Conservation (phyloP, 495 filamentous ascomycete genomes). For the Tuber magnatum region DNA sequence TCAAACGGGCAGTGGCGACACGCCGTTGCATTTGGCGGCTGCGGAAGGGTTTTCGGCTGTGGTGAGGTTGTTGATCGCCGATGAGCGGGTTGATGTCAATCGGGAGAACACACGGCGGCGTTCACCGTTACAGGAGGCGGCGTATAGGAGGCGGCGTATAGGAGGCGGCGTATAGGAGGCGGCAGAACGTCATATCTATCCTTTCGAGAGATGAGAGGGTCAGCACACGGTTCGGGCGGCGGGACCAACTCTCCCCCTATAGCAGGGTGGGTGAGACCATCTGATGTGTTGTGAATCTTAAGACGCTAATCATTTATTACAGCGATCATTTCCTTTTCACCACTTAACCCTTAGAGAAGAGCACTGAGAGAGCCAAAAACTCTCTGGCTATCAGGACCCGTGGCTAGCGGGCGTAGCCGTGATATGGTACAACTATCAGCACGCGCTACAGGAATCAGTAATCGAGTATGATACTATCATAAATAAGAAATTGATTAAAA, state of each 20-base stretch:
- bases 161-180: neutral
- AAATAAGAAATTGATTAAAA: too few species aligned
- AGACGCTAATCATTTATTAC: neutral
- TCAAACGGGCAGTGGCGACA: neutral
- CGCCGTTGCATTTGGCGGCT: neutral
- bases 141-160: neutral
- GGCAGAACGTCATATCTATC: neutral
- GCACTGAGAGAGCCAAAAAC: neutral
- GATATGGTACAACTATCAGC: too few species aligned
- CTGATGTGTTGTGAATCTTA: neutral
- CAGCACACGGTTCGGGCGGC: neutral
- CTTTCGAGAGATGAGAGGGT: neutral
- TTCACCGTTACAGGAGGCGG: neutral
- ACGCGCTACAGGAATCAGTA: too few species aligned
- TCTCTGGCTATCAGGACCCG: neutral
- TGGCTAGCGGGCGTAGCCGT: too few species aligned
- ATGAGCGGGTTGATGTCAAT: neutral
- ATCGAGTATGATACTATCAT: too few species aligned
- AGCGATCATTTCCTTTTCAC: neutral
- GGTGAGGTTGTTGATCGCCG: neutral
- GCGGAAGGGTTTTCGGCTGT: neutral
- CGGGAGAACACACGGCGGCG: neutral
- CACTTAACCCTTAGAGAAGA: neutral
- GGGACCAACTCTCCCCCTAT: neutral
- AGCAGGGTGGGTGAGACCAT: neutral